A percentile compares a stretch with the other conserved stretches of the same genome.
Evolutionary conservation across 169 alveolate genomes (phyloP).

Genomic region (Blepharisma undulans): DNA sequence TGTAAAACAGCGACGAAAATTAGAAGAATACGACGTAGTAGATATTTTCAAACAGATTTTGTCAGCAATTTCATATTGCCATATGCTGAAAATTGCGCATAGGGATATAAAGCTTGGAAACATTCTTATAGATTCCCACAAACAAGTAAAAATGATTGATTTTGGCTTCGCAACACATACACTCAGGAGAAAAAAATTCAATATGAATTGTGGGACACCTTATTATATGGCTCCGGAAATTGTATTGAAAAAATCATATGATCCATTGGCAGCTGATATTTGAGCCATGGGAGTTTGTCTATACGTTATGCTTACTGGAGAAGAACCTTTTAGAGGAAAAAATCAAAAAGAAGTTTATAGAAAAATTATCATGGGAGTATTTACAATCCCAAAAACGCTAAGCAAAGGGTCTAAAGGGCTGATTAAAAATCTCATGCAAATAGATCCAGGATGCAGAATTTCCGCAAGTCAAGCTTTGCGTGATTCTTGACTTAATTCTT

Average conservation of each 20-base stretch:
- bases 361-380: slow-evolving; percentile 5
- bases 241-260: slow-evolving; percentile 65
- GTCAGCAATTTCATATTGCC: slow-evolving; percentile 74
- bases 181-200: slow-evolving; percentile 42
- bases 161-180: slow-evolving; percentile 77
- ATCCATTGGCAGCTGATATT: slow-evolving; percentile 72
- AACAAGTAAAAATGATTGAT: slow-evolving; percentile 79
- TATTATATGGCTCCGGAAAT: slow-evolving; percentile 86
- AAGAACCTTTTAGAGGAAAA: slow-evolving; percentile 63
- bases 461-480: neutral
- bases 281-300: slow-evolving; percentile 79
- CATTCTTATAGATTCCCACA: slow-evolving; percentile 36
- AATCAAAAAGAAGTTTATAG: slow-evolving; percentile 44
- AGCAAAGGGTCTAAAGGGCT: neutral
- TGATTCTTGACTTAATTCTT: slow-evolving; percentile 5
- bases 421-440: neutral
- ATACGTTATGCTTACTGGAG: slow-evolving; percentile 71
- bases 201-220: slow-evolving; percentile 83
- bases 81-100: slow-evolving; percentile 70
- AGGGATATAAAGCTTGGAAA: slow-evolving; percentile 81
- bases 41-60: slow-evolving; percentile 71
- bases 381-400: neutral
- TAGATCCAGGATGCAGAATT: neutral
- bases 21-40: slow-evolving; percentile 78
- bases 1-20: slow-evolving; percentile 66